Evolutionary conservation across 2,329 filamentous ascomycete species (phyloP), one percentile per base, ranked within the genome.

Genomic region (Penicillium crustosum): DNA sequence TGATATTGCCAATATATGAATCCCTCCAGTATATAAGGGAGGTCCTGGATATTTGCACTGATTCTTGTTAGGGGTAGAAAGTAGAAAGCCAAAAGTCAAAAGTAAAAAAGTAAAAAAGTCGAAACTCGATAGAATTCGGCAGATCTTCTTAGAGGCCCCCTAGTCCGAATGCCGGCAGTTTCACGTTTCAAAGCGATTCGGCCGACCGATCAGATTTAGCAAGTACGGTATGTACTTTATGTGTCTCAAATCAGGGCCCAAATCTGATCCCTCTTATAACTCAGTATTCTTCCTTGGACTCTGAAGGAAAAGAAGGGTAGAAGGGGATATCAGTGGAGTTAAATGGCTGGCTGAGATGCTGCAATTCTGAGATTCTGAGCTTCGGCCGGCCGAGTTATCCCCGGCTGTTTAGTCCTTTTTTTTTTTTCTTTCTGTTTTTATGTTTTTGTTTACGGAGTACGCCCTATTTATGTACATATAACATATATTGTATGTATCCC

Each of bases 381-480:
- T n/a, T 39, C 36, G 36, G 36, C 36, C 55, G 55, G 21, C 55
- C 55, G 55, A 47, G 49, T 35, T 42, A 35, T 42, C 6, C 35
- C 49, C 54, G 54, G 33, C n/a, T 36, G 25, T 45, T 41, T 21
- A 13, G 3, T 15, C 7, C 21, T 42, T 23, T 41, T 6, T 3
- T 6, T 7, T 41, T 23, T 17, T 6, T 17, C 6, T 3, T 35
- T 35, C 12, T 4, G 2, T 6, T 35, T 35, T 35, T 15, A 36
- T 15, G 6, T 7, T 36, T 35, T 7, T 15, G 6, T 35, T 35
- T 35, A 17, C 13, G 33, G 6, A 6, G 12, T 35, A 17, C 29
- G 5, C 4, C 4, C 13, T 33, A 33, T 33, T 33, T 13, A 31
- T 27, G 23, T 23, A 23, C 23, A 23, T 4, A 23, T 23, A 23